Conservation (phyloP, 805 yeast species). For the Saturnispora halmiae region DNA sequence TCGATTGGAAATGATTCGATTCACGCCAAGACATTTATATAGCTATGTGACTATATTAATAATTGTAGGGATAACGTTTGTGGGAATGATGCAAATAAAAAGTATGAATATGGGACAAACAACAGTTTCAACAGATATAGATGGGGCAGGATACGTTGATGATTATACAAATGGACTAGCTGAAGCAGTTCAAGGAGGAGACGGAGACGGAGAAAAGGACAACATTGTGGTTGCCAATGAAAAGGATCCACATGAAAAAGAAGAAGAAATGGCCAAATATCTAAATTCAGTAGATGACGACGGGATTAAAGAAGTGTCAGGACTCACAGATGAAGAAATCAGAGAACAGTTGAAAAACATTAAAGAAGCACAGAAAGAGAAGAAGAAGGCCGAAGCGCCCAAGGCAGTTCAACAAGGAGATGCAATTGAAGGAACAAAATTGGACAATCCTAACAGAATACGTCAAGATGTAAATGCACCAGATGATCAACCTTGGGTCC, state of each 20-base stretch:
- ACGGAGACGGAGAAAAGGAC: too few species aligned
- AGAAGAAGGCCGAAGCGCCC: neutral
- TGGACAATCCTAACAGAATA: conserved; percentile 9
- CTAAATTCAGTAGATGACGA: conserved; percentile 1
- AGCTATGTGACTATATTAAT: conserved; percentile 2
- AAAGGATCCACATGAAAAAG: conserved; percentile 7
- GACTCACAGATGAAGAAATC: conserved; percentile 15
- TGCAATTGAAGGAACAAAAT: conserved; percentile 7
- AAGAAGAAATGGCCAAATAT: neutral
- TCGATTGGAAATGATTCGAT: conserved; percentile 4
- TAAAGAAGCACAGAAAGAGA: conserved; percentile 7
- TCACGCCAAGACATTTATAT: conserved; percentile 6
- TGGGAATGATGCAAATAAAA: neutral
- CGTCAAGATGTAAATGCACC: conserved; percentile 11
- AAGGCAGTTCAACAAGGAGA: neutral
- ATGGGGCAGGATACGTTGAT: conserved; percentile 1
- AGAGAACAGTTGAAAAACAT: conserved; percentile 10
- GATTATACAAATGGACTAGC: neutral
- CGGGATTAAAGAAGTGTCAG: conserved; percentile 7
- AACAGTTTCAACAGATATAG: too few species aligned
- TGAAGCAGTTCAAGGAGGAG: neutral
- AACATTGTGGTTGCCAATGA: neutral
- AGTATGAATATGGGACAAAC: neutral
- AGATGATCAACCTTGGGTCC: conserved; percentile 11
- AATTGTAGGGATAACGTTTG: neutral